phyloP scores from a whole-genome alignment of 192 early-diverging fungal genomes.

The Linderina pennispora region DNA sequence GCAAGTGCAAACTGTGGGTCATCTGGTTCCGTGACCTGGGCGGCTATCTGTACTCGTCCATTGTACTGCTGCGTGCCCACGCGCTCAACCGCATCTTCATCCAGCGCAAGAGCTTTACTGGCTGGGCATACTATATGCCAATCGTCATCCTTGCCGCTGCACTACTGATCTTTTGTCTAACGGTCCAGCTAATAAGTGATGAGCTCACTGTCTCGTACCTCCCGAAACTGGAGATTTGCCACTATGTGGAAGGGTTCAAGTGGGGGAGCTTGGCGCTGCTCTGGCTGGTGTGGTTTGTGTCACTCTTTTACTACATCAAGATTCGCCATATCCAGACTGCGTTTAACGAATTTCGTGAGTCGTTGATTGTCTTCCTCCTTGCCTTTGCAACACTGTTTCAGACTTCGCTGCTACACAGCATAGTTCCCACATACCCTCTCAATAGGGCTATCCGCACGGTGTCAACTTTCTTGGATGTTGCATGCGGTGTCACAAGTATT shows the following conservation, averaged over 20 bases:
- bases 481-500: constrained; percentile 3
- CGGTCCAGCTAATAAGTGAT: constrained; percentile 11
- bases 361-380: constrained; percentile 5
- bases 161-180: constrained; percentile 13
- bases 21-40: constrained; percentile 25
- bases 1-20: constrained; percentile 16
- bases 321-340: constrained; percentile 18
- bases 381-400: constrained; percentile 15
- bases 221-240: constrained; percentile 10
- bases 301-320: not conserved
- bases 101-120: constrained; percentile 20
- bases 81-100: constrained; percentile 24
- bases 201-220: constrained; percentile 7
- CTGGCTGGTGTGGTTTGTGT: constrained; percentile 22
- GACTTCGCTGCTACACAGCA: constrained; percentile 16
- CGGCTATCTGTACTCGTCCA: constrained; percentile 7
- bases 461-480: constrained; percentile 10
- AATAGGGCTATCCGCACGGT: constrained; percentile 7
- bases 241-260: constrained; percentile 11
- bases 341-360: constrained; percentile 9
- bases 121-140: constrained; percentile 10
- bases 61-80: constrained; percentile 15
- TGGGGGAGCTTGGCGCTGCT: constrained; percentile 9
- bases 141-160: not conserved
- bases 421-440: constrained; percentile 17